Percentiles rank a stretch among this genome's conserved stretches.
Conservation (phyloP, 805 yeast species). For the Suhomyces xylopsoci region DNA sequence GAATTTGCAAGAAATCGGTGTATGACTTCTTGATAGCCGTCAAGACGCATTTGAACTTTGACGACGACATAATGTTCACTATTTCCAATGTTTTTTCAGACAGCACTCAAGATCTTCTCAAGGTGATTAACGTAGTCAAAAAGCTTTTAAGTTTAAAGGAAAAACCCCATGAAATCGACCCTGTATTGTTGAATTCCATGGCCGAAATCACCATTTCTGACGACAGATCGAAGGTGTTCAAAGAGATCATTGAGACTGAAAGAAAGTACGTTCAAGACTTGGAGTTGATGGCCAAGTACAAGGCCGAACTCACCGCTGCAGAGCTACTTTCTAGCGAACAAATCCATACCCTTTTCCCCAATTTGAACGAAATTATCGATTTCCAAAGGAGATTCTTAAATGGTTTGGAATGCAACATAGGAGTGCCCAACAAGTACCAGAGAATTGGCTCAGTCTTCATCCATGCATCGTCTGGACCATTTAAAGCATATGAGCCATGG, state of each 20-base stretch:
- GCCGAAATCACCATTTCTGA: constrained; percentile 40
- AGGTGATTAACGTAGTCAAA: constrained; percentile 70
- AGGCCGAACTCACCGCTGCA: constrained; percentile 60
- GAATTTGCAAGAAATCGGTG: constrained; percentile 82
- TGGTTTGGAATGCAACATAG: constrained; percentile 84
- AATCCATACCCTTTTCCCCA: constrained; percentile 80
- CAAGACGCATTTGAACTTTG: constrained; percentile 66
- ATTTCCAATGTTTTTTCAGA: constrained; percentile 86
- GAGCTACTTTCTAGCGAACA: constrained; percentile 76
- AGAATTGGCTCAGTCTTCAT: constrained; percentile 86
- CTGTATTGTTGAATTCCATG: constrained; percentile 6
- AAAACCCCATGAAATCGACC: not conserved
- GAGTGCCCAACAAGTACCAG: constrained; percentile 70
- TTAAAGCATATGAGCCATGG: constrained; percentile 91
- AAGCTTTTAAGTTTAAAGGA: constrained; percentile 39
- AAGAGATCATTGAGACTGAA: constrained; percentile 85
- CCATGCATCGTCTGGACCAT: constrained; percentile 75
- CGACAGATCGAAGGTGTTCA: constrained; percentile 71
- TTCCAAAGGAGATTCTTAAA: constrained; percentile 86
- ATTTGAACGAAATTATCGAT: constrained; percentile 77
- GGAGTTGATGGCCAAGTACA: constrained; percentile 68
- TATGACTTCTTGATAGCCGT: constrained; percentile 89
- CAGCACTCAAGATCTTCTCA: constrained; percentile 71
- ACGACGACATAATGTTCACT: constrained; percentile 82
- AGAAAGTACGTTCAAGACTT: constrained; percentile 90